A percentile compares a stretch with the other conserved stretches of the same genome.
phyloP scores from a whole-genome alignment of 2,329 filamentous ascomycete genomes.

The Paecilomyces niveus region DNA sequence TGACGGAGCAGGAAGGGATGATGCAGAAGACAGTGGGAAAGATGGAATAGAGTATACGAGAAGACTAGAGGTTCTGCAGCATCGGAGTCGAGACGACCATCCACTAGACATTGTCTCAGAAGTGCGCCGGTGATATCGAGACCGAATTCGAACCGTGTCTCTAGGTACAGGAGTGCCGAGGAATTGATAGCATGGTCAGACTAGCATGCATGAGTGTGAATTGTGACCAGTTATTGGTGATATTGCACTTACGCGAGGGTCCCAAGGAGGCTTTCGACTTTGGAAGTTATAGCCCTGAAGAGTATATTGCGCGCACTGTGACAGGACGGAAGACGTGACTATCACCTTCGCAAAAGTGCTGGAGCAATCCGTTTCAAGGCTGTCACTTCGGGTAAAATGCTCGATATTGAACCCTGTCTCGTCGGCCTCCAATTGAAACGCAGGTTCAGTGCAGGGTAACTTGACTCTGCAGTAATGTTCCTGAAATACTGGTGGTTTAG shows the following conservation, averaged over 20 bases:
- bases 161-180: neutral
- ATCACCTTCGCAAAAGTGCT: neutral
- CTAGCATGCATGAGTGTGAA: neutral
- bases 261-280: neutral
- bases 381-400: neutral
- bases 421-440: neutral
- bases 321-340: neutral
- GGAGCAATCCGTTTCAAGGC: neutral
- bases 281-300: neutral
- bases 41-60: conserved; percentile 25
- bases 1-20: conserved; percentile 27
- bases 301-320: neutral
- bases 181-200: neutral
- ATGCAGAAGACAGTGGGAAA: conserved; percentile 29
- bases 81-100: conserved; percentile 10
- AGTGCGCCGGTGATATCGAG: conserved; percentile 3
- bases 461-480: neutral
- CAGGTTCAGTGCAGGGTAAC: neutral
- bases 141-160: neutral
- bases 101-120: conserved; percentile 1
- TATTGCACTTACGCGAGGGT: neutral
- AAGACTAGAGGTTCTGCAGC: conserved; percentile 22
- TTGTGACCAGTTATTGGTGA: neutral
- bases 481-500: conserved; percentile 4
- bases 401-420: neutral